Percentiles rank a stretch among this genome's conserved stretches.
Evolutionary conservation across 352 stramenopile genomes (phyloP).

Genomic region (Phytopythium chamaehyphon): DNA sequence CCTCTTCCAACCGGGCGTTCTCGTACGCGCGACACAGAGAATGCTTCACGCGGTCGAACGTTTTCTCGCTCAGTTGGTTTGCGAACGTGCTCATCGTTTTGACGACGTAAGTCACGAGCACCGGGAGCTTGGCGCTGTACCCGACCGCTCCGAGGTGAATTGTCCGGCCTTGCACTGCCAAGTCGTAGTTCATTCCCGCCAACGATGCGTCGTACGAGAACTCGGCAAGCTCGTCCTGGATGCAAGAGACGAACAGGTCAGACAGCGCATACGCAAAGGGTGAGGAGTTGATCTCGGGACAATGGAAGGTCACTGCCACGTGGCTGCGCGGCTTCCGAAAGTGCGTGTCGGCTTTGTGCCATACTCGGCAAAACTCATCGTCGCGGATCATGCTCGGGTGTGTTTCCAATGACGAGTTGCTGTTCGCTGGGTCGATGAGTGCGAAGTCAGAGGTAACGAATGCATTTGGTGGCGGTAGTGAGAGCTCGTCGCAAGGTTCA

Average conservation of each 20-base stretch:
- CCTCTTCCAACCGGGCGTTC: slow-evolving; percentile 49
- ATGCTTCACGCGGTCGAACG: slow-evolving; percentile 41
- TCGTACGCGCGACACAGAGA: slow-evolving; percentile 36
- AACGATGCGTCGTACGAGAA: slow-evolving; percentile 75
- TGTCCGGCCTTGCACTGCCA: slow-evolving; percentile 30
- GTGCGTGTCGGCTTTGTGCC: slow-evolving; percentile 84
- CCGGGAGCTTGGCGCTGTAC: slow-evolving; percentile 40
- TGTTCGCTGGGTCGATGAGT: slow-evolving; percentile 35
- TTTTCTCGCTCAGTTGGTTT: slow-evolving; percentile 21
- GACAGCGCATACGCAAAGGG: slow-evolving; percentile 70
- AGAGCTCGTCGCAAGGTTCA: slow-evolving; percentile 22
- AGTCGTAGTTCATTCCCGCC: slow-evolving; percentile 69
- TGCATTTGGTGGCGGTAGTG: slow-evolving; percentile 59
- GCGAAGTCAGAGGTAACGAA: slow-evolving; percentile 77
- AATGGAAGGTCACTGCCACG: slow-evolving; percentile 75
- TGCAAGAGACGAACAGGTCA: slow-evolving; percentile 63
- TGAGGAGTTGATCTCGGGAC: slow-evolving; percentile 41
- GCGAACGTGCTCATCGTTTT: slow-evolving; percentile 28
- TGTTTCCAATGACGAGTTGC: background rate
- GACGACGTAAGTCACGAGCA: slow-evolving; percentile 36
- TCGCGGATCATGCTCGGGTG: slow-evolving; percentile 37
- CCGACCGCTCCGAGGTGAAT: slow-evolving; percentile 39
- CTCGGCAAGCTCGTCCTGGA: slow-evolving; percentile 86
- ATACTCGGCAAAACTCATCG: slow-evolving; percentile 48
- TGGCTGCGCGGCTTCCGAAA: slow-evolving; percentile 91